Percentiles rank a stretch among this genome's conserved stretches.
These are phyloP conservation scores for Neocucurbitaria cava DNA, from an alignment of 2,329 filamentous ascomycete species.

Conservation along the genomic window DNA sequence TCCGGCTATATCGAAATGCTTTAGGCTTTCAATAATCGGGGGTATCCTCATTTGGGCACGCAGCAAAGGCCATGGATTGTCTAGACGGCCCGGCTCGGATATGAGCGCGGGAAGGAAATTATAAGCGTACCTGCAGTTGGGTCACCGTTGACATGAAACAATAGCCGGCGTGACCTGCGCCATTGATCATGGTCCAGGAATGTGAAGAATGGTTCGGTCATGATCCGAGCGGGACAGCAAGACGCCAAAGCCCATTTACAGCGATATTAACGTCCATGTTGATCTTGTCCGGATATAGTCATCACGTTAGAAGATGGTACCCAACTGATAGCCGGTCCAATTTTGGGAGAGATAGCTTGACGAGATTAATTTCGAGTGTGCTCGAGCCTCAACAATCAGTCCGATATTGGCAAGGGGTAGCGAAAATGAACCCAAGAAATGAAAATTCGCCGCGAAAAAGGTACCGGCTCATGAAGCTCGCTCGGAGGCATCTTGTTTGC, in stretches of 20 bases:
- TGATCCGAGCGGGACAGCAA: slow-evolving; percentile 27
- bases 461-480: not conserved
- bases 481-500: slow-evolving; percentile 7
- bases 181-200: slow-evolving; percentile 12
- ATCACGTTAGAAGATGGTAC: slow-evolving; percentile 1
- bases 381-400: not conserved
- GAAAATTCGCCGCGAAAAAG: slow-evolving; percentile 6
- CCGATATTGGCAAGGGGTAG: not conserved
- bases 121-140: slow-evolving; percentile 36
- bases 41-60: slow-evolving; percentile 9
- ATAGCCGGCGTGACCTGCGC: slow-evolving; percentile 24
- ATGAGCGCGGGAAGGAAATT: slow-evolving; percentile 16
- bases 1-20: slow-evolving; percentile 5
- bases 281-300: slow-evolving; percentile 16
- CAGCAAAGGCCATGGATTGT: not conserved
- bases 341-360: slow-evolving; percentile 2
- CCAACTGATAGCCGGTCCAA: slow-evolving; percentile 4
- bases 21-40: slow-evolving; percentile 3
- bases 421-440: not conserved
- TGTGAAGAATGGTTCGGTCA: slow-evolving; percentile 24
- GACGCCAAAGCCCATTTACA: slow-evolving; percentile 26
- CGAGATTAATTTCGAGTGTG: slow-evolving; percentile 2
- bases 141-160: slow-evolving; percentile 20
- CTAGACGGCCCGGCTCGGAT: slow-evolving; percentile 11
- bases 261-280: slow-evolving; percentile 21